Evolutionary conservation across 2,329 filamentous ascomycete species (phyloP).

Genomic region (Periconia sp.): DNA sequence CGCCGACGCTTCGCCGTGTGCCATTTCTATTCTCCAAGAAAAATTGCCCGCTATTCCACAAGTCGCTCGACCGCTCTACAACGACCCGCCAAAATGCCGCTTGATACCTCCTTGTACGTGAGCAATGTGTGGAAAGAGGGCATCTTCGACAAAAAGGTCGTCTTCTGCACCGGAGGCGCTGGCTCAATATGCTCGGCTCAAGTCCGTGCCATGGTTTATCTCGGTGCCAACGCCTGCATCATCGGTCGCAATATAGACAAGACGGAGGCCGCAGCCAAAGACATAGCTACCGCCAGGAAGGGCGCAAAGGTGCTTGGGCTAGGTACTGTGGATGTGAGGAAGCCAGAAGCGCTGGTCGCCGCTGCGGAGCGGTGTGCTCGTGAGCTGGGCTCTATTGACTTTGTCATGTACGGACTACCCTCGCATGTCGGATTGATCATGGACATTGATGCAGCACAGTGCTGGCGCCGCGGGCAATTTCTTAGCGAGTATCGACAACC

Average conservation of each 20-base stretch:
- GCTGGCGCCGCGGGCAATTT: conserved; percentile 97
- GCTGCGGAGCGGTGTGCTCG: conserved; percentile 78
- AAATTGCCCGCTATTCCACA: not conserved
- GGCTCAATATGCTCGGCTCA: conserved; percentile 94
- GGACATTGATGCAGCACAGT: conserved; percentile 48
- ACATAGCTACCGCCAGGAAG: conserved; percentile 75
- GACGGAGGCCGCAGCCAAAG: conserved; percentile 76
- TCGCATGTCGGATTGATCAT: conserved; percentile 10
- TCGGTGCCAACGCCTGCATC: conserved; percentile 93
- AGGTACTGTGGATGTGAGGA: conserved; percentile 69
- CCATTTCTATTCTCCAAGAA: not conserved
- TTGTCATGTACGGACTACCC: conserved; percentile 68
- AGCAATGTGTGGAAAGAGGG: conserved; percentile 84
- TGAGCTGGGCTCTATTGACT: conserved; percentile 88
- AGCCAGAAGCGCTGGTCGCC: conserved; percentile 65
- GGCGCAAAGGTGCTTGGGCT: conserved; percentile 87
- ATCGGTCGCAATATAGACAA: conserved; percentile 87
- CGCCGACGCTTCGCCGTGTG: not conserved
- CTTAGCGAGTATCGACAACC: conserved; percentile 77
- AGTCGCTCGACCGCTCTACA: not conserved
- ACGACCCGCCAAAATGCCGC: conserved; percentile 57
- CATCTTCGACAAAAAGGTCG: conserved; percentile 85
- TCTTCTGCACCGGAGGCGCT: conserved; percentile 93
- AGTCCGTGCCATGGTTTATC: conserved; percentile 84
- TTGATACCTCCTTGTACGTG: conserved; percentile 73